phyloP scores from a whole-genome alignment of 495 filamentous ascomycete species.

The Umbilicaria muhlenbergii region DNA sequence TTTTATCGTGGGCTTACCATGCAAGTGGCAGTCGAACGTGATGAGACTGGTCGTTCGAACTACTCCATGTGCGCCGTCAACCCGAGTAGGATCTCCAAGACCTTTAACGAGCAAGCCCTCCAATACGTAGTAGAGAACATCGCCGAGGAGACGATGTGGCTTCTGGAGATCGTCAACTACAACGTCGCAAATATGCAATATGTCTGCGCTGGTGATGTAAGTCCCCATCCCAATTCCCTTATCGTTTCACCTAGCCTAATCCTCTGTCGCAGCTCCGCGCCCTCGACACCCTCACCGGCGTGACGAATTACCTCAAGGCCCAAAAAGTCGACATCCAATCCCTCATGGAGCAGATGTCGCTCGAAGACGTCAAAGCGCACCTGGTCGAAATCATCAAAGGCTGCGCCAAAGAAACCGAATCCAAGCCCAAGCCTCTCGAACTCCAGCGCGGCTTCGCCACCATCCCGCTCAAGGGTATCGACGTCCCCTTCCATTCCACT shows the following conservation, averaged over 20 bases:
- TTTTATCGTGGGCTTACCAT: slow-evolving; percentile 99
- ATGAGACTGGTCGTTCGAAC: slow-evolving; percentile 81
- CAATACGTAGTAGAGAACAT: slow-evolving; percentile 93
- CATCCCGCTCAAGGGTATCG: slow-evolving; percentile 90
- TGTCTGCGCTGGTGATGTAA: slow-evolving; percentile 81
- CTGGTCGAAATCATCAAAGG: slow-evolving; percentile 73
- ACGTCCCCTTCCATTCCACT: slow-evolving; percentile 97
- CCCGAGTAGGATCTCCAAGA: slow-evolving; percentile 90
- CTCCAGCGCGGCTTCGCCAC: slow-evolving; percentile 92
- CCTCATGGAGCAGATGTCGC: slow-evolving; percentile 67
- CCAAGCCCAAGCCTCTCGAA: slow-evolving; percentile 74
- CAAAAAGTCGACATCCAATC: slow-evolving; percentile 94
- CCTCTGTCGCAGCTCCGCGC: slow-evolving; percentile 48
- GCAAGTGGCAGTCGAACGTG: slow-evolving; percentile 97
- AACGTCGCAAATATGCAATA: slow-evolving; percentile 99
- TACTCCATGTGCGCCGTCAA: slow-evolving; percentile 99
- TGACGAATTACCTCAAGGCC: slow-evolving; percentile 85
- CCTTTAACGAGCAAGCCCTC: slow-evolving; percentile 90
- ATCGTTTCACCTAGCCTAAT: slow-evolving; percentile 15
- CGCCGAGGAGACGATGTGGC: slow-evolving; percentile 80
- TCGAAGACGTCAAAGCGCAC: slow-evolving; percentile 70
- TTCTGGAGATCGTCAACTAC: slow-evolving; percentile 97
- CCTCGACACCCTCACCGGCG: slow-evolving; percentile 80
- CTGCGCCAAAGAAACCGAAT: slow-evolving; percentile 68
- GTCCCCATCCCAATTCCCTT: slow-evolving; percentile 5